Evolutionary conservation across 176 grass and related monocot species (phyloP).

Genomic region (Raddia distichophylla): DNA sequence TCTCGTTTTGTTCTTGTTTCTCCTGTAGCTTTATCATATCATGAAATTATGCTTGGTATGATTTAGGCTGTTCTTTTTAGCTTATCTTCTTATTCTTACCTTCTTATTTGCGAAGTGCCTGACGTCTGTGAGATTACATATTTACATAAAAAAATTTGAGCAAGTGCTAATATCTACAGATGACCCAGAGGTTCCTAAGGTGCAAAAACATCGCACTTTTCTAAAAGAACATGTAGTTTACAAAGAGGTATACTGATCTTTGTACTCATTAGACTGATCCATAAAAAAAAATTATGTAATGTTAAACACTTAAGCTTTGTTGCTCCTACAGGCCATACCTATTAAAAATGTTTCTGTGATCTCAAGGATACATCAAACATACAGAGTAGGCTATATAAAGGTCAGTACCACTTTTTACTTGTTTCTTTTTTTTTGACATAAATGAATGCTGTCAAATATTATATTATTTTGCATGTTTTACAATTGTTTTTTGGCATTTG

Average conservation of each 20-base stretch:
- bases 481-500: slow-evolving; percentile 29
- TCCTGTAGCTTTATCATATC: slow-evolving; percentile 17
- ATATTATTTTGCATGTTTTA: slow-evolving; percentile 33
- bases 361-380: slow-evolving; percentile 95
- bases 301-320: slow-evolving; percentile 41
- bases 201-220: slow-evolving; percentile 91
- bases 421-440: background rate
- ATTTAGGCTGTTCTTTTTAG: too few species aligned
- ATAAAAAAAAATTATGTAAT: slow-evolving; percentile 32
- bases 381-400: slow-evolving; percentile 98
- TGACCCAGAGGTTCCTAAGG: slow-evolving; percentile 84
- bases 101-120: slow-evolving; percentile 1
- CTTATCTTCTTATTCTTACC: too few species aligned
- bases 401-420: slow-evolving; percentile 44
- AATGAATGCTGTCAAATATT: slow-evolving; percentile 27
- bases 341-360: slow-evolving; percentile 91
- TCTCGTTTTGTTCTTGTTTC: slow-evolving; percentile 39
- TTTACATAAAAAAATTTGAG: slow-evolving; percentile 26
- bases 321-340: slow-evolving; percentile 69
- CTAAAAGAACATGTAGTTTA: slow-evolving; percentile 97
- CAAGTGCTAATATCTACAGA: slow-evolving; percentile 55
- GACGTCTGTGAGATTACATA: slow-evolving; percentile 20
- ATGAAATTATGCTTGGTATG: slow-evolving; percentile 36
- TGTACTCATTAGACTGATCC: slow-evolving; percentile 25
- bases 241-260: slow-evolving; percentile 75